phyloP scores from a whole-genome alignment of 768 basidiomycete species.

The Tephrocybe sp. region DNA sequence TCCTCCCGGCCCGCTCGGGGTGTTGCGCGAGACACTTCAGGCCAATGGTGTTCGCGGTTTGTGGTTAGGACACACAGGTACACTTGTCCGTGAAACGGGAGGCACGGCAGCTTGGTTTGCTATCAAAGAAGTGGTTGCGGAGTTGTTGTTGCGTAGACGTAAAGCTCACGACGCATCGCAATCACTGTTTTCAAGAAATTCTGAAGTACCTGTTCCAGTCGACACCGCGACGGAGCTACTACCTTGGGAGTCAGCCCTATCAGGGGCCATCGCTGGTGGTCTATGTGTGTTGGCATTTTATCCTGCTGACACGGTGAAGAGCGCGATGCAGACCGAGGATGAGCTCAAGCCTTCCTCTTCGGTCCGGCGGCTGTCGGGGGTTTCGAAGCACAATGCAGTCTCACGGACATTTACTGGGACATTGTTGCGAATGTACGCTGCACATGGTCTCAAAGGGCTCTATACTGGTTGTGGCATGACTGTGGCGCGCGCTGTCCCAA shows the following conservation, averaged over 20 bases:
- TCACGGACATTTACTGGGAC: slow-evolving; percentile 47
- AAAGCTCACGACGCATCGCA: slow-evolving; percentile 11
- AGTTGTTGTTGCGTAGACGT: slow-evolving; percentile 43
- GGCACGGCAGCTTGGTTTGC: slow-evolving; percentile 87
- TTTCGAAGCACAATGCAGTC: not conserved
- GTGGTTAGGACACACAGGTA: slow-evolving; percentile 86
- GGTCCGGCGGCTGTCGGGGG: not conserved
- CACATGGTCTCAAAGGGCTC: slow-evolving; percentile 76
- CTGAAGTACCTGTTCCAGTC: slow-evolving; percentile 1
- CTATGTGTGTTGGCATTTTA: slow-evolving; percentile 80
- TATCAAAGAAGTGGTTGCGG: slow-evolving; percentile 75
- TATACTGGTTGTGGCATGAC: slow-evolving; percentile 96
- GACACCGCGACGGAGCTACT: slow-evolving; percentile 29
- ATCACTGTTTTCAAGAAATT: slow-evolving; percentile 2
- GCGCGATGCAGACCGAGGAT: slow-evolving; percentile 86
- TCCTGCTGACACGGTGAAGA: slow-evolving; percentile 90
- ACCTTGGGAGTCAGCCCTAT: slow-evolving; percentile 74
- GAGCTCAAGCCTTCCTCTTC: slow-evolving; percentile 54
- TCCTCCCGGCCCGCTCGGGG: slow-evolving; percentile 66
- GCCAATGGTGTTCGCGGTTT: slow-evolving; percentile 62
- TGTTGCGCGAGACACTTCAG: slow-evolving; percentile 57
- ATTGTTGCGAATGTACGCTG: slow-evolving; percentile 66
- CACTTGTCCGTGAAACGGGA: slow-evolving; percentile 84
- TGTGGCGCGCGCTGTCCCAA: slow-evolving; percentile 78
- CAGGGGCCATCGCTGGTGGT: slow-evolving; percentile 79